These are phyloP conservation scores for Rehmannia glutinosa DNA, from an alignment of 257 asterid genomes.

Conservation along the genomic window DNA sequence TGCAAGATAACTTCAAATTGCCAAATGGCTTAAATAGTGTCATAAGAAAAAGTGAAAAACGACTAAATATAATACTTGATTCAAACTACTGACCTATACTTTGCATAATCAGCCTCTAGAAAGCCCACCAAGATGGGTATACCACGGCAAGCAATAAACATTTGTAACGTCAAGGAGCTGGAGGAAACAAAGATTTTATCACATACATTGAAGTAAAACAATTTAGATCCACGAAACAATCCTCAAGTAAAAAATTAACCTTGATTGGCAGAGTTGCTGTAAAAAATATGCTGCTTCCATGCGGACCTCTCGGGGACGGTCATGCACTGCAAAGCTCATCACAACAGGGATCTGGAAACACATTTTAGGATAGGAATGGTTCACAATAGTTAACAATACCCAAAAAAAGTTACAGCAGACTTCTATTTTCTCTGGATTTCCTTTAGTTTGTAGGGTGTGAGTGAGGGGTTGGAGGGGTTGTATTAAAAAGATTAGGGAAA, in stretches of 20 bases:
- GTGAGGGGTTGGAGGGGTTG: too few species aligned
- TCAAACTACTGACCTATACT: slow-evolving; percentile 63
- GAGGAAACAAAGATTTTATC: slow-evolving; percentile 25
- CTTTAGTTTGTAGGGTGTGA: too few species aligned
- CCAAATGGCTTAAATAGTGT: slow-evolving; percentile 4
- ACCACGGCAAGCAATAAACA: slow-evolving; percentile 97
- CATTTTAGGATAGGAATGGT: slow-evolving; percentile 8
- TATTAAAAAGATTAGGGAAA: too few species aligned
- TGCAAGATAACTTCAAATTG: not conserved
- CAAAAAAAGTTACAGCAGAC: not conserved
- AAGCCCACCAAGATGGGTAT: slow-evolving; percentile 96
- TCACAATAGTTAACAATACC: slow-evolving; percentile 11
- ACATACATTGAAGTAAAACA: slow-evolving; percentile 7
- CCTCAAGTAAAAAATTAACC: slow-evolving; percentile 41
- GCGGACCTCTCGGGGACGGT: slow-evolving; percentile 93
- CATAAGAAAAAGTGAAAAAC: slow-evolving; percentile 6
- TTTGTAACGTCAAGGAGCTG: slow-evolving; percentile 93
- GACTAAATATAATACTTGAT: not conserved
- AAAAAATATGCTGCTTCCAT: slow-evolving; percentile 95
- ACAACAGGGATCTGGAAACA: slow-evolving; percentile 76
- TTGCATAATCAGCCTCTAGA: slow-evolving; percentile 97
- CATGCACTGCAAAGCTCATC: slow-evolving; percentile 93
- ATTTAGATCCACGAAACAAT: not conserved
- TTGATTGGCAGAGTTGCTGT: slow-evolving; percentile 97
- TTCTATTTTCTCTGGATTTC: too few species aligned